Percentiles rank a stretch among this genome's conserved stretches.
phyloP scores from a whole-genome alignment of 768 basidiomycete genomes.

The Russula earlei region DNA sequence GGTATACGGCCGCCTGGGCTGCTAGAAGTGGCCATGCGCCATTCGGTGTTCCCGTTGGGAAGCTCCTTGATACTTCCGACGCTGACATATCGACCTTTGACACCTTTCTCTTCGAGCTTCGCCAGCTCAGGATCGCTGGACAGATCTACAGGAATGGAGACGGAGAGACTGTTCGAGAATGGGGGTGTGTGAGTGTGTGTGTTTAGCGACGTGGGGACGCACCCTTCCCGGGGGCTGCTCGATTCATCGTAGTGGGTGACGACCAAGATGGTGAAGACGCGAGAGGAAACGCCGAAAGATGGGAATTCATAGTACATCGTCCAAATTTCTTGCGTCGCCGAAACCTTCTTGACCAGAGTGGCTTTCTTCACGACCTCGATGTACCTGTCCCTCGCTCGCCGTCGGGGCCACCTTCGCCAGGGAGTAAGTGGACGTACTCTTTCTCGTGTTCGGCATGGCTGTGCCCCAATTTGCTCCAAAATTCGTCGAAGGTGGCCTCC shows the following conservation, averaged over 20 bases:
- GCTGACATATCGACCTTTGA: slow-evolving; percentile 58
- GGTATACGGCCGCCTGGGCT: slow-evolving; percentile 64
- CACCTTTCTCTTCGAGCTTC: slow-evolving; percentile 53
- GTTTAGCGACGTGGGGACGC: slow-evolving; percentile 21
- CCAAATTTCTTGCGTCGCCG: slow-evolving; percentile 59
- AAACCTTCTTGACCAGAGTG: slow-evolving; percentile 50
- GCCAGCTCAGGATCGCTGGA: slow-evolving; percentile 46
- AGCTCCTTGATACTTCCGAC: slow-evolving; percentile 59
- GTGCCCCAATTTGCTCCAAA: slow-evolving; percentile 59
- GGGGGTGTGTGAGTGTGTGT: neutral
- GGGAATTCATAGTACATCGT: slow-evolving; percentile 63
- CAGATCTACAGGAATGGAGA: slow-evolving; percentile 65
- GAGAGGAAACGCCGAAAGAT: slow-evolving; percentile 53
- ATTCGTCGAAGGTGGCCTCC: slow-evolving; percentile 64
- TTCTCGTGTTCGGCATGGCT: slow-evolving; percentile 63
- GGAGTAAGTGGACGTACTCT: slow-evolving; percentile 36
- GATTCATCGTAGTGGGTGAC: slow-evolving; percentile 45
- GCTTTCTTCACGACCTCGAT: slow-evolving; percentile 57
- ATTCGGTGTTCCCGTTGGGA: slow-evolving; percentile 55
- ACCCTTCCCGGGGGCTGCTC: slow-evolving; percentile 50
- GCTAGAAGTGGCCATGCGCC: slow-evolving; percentile 75
- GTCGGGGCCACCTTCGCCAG: neutral
- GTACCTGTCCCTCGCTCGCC: slow-evolving; percentile 36
- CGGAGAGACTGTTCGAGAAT: slow-evolving; percentile 25
- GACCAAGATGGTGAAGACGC: slow-evolving; percentile 69